Base-by-base conservation (phyloP, 2,329 filamentous ascomycete species). In the Chaetomium olivaceum region DNA sequence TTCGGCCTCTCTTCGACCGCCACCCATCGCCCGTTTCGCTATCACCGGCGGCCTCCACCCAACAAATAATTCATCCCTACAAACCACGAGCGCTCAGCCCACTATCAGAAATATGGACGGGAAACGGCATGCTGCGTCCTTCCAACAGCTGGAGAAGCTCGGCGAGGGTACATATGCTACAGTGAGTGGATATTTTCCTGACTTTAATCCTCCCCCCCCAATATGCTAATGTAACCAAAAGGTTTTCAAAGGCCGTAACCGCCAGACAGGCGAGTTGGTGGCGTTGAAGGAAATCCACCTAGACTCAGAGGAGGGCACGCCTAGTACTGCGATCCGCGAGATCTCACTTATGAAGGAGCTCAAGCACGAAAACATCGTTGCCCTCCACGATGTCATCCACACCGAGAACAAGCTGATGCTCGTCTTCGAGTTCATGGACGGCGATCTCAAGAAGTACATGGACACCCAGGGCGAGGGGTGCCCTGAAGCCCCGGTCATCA, bases 391-490 rank as follows among this genome's bases (percentile, higher is more conserved):
- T 83, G 95, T 99, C 64, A 98, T 99, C 74, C 95, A 99, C 79
- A 99, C 95, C 65, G 95, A 99, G 82, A 99, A 98, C 81, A 99
- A 99, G 79, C 88, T 99, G 65, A 99, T 99, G 95, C 89, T 99
- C 50, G 95, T 99, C 11, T 99, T 99, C 73, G 95, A 99, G 79
- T 97, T 89, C 79, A 97, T 99, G 94, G 95, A 99, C 79, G 93
- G 93, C 76, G 95, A 99, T 75, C 82, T 99, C 12, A 99, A 99
- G 83, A 92, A 96, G 76, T 98, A 97, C 80, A 99, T 99, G 95
- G 95, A 99, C 77, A 91, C 89, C 7, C 86, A 93, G 65, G 93
- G 93, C 74, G 92, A 97, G 93, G 61, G 94, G 95, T 68, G 92
- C 93, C 58, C 84, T 99, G 63, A 93, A 97, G 76, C 91, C 92